Percentiles rank a stretch among this genome's conserved stretches.
These are phyloP conservation scores for Neurospora sp. DNA, from an alignment of 2,329 filamentous ascomycete genomes.

Conservation along the genomic window DNA sequence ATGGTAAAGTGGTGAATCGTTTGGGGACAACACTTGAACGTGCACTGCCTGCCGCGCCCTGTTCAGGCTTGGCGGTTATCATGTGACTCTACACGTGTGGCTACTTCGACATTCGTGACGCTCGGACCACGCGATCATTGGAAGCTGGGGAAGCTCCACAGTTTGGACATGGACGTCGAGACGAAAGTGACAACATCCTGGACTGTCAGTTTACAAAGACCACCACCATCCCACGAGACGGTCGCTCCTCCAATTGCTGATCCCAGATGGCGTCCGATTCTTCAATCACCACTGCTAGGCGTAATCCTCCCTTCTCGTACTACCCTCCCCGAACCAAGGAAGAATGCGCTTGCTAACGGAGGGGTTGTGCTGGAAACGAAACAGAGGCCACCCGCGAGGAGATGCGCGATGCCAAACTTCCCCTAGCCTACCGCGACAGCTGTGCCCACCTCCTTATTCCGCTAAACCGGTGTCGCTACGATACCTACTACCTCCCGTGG, in stretches of 20 bases:
- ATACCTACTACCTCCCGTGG: slow-evolving; percentile 93
- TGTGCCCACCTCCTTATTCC: slow-evolving; percentile 93
- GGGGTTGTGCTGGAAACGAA: not conserved
- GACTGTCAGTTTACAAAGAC: not conserved
- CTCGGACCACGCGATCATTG: not conserved
- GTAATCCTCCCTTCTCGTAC: not conserved
- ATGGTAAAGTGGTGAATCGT: not conserved
- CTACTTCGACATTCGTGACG: not conserved
- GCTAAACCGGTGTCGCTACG: slow-evolving; percentile 85
- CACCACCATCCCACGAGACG: not conserved
- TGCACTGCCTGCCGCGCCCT: not conserved
- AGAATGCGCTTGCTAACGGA: not conserved
- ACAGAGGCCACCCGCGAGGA: slow-evolving; percentile 75
- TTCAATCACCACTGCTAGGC: not conserved
- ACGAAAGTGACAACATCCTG: not conserved
- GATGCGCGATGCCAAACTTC: slow-evolving; percentile 85
- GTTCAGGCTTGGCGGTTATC: not conserved
- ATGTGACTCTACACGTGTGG: not conserved
- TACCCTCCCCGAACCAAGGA: not conserved
- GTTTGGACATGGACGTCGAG: not conserved
- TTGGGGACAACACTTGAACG: not conserved
- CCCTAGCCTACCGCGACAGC: slow-evolving; percentile 85
- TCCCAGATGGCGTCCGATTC: not conserved
- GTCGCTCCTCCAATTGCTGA: not conserved
- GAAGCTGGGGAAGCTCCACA: not conserved